Conservation (phyloP, 1,139 yeast genomes). For the Barnettozyma hawaiiensis region DNA sequence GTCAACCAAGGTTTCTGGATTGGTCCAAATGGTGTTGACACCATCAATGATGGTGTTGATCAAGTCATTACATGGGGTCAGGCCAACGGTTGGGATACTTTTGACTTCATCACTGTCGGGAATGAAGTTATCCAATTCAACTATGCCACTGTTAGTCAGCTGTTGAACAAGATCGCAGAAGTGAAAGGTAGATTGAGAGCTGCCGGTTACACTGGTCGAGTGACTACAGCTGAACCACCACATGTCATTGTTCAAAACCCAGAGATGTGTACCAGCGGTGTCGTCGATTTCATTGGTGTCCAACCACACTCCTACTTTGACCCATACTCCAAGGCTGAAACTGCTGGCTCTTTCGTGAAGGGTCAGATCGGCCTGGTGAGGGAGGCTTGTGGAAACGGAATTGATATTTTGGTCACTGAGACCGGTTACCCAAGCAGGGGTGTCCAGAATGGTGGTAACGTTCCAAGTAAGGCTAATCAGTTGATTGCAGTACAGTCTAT, state of each 20-base stretch:
- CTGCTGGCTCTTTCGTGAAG: slow-evolving; percentile 68
- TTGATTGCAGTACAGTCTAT: slow-evolving; percentile 57
- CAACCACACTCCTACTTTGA: slow-evolving; percentile 88
- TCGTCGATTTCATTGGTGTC: slow-evolving; percentile 73
- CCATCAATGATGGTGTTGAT: slow-evolving; percentile 55
- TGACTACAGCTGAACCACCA: slow-evolving; percentile 88
- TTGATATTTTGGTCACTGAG: slow-evolving; percentile 56
- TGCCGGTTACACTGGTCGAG: slow-evolving; percentile 74
- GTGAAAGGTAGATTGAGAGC: slow-evolving; percentile 51
- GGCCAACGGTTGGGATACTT: slow-evolving; percentile 58
- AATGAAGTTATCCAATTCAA: slow-evolving; percentile 76
- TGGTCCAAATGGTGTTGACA: slow-evolving; percentile 51
- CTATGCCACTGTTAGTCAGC: slow-evolving; percentile 50
- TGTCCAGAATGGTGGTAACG: slow-evolving; percentile 59
- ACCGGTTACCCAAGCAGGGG: slow-evolving; percentile 89
- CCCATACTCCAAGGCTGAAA: slow-evolving; percentile 48
- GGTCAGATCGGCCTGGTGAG: slow-evolving; percentile 53
- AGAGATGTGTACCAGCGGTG: slow-evolving; percentile 54
- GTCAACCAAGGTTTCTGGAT: slow-evolving; percentile 91
- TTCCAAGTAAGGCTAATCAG: slow-evolving; percentile 70
- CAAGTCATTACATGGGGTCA: slow-evolving; percentile 44
- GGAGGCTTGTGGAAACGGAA: slow-evolving; percentile 47
- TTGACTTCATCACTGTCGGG: slow-evolving; percentile 74
- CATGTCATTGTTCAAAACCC: slow-evolving; percentile 61
- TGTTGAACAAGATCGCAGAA: slow-evolving; percentile 54